Evolutionary conservation across 306 rosid genomes (phyloP).

Genomic region (Inga laurina): DNA sequence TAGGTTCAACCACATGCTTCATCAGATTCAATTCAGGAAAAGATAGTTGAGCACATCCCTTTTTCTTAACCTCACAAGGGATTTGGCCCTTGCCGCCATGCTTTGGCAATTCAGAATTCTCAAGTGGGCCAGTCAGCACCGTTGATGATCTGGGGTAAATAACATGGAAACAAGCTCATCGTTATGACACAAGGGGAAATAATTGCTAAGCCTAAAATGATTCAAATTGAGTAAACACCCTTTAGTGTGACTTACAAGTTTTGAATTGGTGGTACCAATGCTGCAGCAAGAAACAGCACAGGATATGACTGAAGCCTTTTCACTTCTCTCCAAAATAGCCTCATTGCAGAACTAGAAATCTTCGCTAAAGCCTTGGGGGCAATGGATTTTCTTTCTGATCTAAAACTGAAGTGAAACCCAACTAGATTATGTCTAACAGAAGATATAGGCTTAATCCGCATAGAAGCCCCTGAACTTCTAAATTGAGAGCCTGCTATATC

Average conservation of each 20-base stretch:
- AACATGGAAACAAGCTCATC: conserved; percentile 26
- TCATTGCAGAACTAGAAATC: conserved; percentile 50
- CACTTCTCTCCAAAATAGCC: conserved; percentile 58
- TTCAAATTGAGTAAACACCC: conserved; percentile 26
- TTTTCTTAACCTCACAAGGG: conserved; percentile 61
- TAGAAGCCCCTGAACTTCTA: conserved; percentile 33
- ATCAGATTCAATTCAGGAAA: conserved; percentile 54
- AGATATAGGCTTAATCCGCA: conserved; percentile 49
- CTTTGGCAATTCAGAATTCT: conserved; percentile 52
- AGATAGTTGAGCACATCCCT: conserved; percentile 49
- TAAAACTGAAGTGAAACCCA: conserved; percentile 51
- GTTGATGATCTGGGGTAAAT: conserved; percentile 67
- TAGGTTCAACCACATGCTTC: conserved; percentile 74
- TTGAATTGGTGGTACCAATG: conserved; percentile 74
- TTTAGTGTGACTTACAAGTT: conserved; percentile 54
- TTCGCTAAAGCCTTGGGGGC: conserved; percentile 45
- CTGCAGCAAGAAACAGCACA: conserved; percentile 69
- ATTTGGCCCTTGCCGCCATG: conserved; percentile 49
- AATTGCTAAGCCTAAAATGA: conserved; percentile 15
- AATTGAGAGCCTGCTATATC: conserved; percentile 47
- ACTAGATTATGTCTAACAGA: conserved; percentile 41
- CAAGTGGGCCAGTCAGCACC: conserved; percentile 54
- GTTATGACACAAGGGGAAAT: neutral
- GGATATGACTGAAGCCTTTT: conserved; percentile 54
- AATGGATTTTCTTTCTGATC: conserved; percentile 42